Evolutionary conservation across 306 rosid genomes (phyloP).

Genomic region (Astragalus membranaceus): DNA sequence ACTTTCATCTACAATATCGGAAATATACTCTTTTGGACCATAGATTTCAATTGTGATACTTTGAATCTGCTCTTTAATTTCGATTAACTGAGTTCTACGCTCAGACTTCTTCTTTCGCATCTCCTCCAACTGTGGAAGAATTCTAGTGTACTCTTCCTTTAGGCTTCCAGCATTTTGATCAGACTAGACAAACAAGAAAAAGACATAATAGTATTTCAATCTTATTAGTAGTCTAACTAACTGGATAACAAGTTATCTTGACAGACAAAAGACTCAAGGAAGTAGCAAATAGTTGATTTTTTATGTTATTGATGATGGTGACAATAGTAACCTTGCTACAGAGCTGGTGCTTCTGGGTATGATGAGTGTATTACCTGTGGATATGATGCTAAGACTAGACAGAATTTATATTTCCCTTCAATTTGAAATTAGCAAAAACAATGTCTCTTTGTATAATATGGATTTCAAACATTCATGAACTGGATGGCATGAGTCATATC

Average conservation of each 20-base stretch:
- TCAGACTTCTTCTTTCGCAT: slow-evolving; percentile 73
- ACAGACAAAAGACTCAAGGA: not conserved
- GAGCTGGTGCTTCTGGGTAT: not conserved
- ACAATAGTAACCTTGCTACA: not conserved
- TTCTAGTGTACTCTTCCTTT: slow-evolving; percentile 76
- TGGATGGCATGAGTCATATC: not conserved
- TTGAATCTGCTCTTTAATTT: slow-evolving; percentile 56
- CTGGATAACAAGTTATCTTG: not conserved
- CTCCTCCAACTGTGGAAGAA: slow-evolving; percentile 86
- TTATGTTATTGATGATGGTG: not conserved
- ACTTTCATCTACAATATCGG: slow-evolving; percentile 54
- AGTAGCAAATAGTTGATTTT: not conserved
- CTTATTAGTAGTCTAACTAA: not conserved
- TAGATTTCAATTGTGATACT: slow-evolving; percentile 62
- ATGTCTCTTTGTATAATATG: not conserved
- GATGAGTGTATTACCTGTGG: not conserved
- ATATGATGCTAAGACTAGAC: not conserved
- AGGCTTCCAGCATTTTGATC: slow-evolving; percentile 80
- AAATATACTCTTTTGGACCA: slow-evolving; percentile 40
- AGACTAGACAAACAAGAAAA: slow-evolving; percentile 34
- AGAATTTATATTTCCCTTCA: not conserved
- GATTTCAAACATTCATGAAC: not conserved
- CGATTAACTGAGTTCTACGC: slow-evolving; percentile 64
- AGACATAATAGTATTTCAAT: not conserved
- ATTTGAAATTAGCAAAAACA: not conserved